phyloP scores from a whole-genome alignment of 169 alveolate genomes.

The Plasmodium vinckei region DNA sequence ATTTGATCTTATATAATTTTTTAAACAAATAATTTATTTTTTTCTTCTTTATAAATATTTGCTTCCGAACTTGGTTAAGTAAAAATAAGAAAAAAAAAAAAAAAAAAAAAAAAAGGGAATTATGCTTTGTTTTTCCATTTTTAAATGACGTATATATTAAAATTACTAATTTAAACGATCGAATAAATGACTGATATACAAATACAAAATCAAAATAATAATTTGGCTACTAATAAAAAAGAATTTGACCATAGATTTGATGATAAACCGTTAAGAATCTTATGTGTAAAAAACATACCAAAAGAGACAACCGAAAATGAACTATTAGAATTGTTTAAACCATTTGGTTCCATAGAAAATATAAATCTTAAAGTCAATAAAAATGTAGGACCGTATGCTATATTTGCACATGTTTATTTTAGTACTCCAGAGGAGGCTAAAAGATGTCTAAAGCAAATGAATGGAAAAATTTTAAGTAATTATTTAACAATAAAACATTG shows the following conservation, averaged over 20 bases:
- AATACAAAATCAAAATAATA: conserved; percentile 74
- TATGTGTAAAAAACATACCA: conserved; percentile 75
- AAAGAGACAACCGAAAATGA: conserved; percentile 75
- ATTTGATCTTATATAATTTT: conserved; percentile 16
- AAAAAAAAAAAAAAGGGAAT: neutral
- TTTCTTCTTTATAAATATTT: conserved; percentile 20
- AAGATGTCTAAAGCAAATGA: conserved; percentile 72
- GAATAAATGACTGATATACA: conserved; percentile 73
- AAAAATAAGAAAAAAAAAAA: conserved; percentile 31
- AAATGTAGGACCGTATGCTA: conserved; percentile 76
- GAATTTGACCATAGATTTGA: conserved; percentile 64
- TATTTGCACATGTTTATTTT: conserved; percentile 72
- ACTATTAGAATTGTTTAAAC: conserved; percentile 58
- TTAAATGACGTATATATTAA: conserved; percentile 14
- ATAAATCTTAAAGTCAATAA: conserved; percentile 73
- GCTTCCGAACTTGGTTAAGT: conserved; percentile 6
- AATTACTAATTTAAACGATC: conserved; percentile 8
- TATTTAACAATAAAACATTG: neutral
- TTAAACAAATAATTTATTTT: conserved; percentile 21
- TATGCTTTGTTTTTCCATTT: conserved; percentile 20
- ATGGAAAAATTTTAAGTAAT: conserved; percentile 76
- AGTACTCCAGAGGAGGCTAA: conserved; percentile 77
- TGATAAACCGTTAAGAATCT: conserved; percentile 57
- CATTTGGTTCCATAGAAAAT: conserved; percentile 75
- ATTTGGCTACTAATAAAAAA: conserved; percentile 59